These are phyloP conservation scores for Ophiocordyceps polyrhachis-furcata DNA, from an alignment of 2,329 filamentous ascomycete species.

Conservation along the genomic window DNA sequence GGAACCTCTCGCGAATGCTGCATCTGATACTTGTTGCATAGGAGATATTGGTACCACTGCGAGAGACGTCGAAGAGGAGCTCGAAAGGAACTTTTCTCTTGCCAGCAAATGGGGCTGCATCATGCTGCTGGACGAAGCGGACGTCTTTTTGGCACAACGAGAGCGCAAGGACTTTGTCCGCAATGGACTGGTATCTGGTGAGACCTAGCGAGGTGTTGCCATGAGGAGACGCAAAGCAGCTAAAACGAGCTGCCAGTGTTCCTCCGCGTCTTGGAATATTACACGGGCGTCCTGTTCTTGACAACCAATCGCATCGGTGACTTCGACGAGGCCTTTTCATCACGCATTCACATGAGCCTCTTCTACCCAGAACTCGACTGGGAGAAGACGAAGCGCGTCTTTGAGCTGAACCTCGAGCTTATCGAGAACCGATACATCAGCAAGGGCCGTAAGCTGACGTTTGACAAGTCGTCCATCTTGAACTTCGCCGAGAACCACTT, in stretches of 20 bases:
- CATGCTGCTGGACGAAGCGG: conserved; percentile 18
- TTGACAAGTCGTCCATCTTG: neutral
- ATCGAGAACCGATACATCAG: neutral
- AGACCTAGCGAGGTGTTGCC: neutral
- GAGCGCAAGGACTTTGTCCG: conserved; percentile 12
- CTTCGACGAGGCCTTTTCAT: conserved; percentile 30
- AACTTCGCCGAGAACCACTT: neutral
- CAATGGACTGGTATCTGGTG: conserved; percentile 18
- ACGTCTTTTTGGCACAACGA: conserved; percentile 15
- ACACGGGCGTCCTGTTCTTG: conserved; percentile 26
- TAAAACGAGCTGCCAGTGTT: conserved; percentile 9
- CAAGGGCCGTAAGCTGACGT: neutral
- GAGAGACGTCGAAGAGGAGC: conserved; percentile 18
- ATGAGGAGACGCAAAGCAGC: neutral
- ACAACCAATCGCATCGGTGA: conserved; percentile 30
- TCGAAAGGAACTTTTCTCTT: conserved; percentile 23
- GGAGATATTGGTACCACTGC: conserved; percentile 9
- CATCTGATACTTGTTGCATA: neutral
- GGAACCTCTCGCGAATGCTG: conserved; percentile 2
- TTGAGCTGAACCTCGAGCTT: neutral
- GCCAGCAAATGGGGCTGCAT: conserved; percentile 21
- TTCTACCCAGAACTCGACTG: conserved; percentile 15
- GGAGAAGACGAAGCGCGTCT: neutral
- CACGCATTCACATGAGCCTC: conserved; percentile 24
- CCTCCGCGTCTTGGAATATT: conserved; percentile 27